These are phyloP conservation scores for Gymnopilus dilepis DNA, from an alignment of 768 basidiomycete genomes.

Conservation along the genomic window DNA sequence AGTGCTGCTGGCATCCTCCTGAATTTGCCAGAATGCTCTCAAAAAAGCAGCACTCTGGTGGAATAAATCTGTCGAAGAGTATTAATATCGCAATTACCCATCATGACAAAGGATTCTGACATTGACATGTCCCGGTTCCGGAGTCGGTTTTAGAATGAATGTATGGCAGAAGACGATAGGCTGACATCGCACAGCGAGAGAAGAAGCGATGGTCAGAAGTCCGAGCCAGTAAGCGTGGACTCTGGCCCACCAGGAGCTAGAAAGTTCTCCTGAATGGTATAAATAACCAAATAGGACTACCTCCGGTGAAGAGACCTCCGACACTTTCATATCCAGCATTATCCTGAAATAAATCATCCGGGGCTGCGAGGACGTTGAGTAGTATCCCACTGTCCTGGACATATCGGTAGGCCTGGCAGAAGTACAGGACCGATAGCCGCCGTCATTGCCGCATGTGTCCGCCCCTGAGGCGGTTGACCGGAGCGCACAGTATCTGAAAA, in stretches of 20 bases:
- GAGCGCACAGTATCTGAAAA: background rate
- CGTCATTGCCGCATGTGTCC: background rate
- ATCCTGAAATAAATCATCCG: background rate
- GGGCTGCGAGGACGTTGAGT: background rate
- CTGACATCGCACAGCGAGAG: background rate
- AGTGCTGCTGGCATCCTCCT: background rate
- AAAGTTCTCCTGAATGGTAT: slow-evolving; percentile 11
- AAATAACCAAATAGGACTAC: slow-evolving; percentile 9
- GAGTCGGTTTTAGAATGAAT: background rate
- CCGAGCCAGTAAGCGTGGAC: background rate
- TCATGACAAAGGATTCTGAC: slow-evolving; percentile 2
- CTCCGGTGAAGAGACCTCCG: slow-evolving; percentile 6
- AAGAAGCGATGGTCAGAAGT: slow-evolving; percentile 1
- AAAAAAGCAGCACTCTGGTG: background rate
- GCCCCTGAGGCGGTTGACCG: background rate
- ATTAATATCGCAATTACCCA: slow-evolving; percentile 5
- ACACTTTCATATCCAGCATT: slow-evolving; percentile 9
- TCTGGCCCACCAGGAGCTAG: background rate
- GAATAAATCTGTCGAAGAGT: background rate
- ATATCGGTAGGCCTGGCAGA: background rate
- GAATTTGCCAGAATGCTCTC: background rate
- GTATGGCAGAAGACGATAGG: slow-evolving; percentile 1
- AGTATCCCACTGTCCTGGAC: slow-evolving; percentile 5
- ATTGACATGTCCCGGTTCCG: slow-evolving; percentile 5
- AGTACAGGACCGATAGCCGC: slow-evolving; percentile 3